phyloP scores from a whole-genome alignment of 1,284 basidiomycete genomes.

The Takashimella tepidaria region DNA sequence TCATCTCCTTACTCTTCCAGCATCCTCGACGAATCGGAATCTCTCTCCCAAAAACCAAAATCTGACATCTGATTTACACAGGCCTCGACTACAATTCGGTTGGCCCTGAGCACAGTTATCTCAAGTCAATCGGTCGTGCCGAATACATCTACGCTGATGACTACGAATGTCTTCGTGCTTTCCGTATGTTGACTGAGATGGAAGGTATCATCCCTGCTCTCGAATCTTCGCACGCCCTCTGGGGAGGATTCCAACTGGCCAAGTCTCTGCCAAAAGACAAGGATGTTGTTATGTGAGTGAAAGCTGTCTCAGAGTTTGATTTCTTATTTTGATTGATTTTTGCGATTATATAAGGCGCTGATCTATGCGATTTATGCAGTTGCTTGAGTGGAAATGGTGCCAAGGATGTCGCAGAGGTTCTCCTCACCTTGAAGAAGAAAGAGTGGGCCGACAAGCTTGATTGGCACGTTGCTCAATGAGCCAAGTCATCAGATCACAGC shows the following conservation, averaged over 20 bases:
- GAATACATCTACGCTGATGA: constrained; percentile 93
- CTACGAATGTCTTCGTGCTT: constrained; percentile 85
- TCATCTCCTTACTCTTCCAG: background rate
- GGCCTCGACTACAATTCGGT: constrained; percentile 56
- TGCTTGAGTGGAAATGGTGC: constrained; percentile 44
- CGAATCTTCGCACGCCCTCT: constrained; percentile 93
- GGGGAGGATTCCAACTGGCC: constrained; percentile 81
- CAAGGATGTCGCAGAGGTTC: constrained; percentile 45
- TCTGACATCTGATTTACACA: constrained; percentile 3
- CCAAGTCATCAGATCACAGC: too few relatives aligned
- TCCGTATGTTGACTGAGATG: constrained; percentile 81
- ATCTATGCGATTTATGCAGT: constrained; percentile 14
- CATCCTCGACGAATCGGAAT: constrained; percentile 65
- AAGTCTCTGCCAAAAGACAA: constrained; percentile 77
- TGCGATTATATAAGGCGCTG: background rate
- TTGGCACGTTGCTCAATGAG: constrained; percentile 61
- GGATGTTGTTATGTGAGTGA: constrained; percentile 87
- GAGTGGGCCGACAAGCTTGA: constrained; percentile 85
- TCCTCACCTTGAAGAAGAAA: constrained; percentile 42
- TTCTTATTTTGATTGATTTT: background rate
- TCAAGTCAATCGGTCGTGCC: constrained; percentile 89
- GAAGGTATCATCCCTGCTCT: constrained; percentile 98
- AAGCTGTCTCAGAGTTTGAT: too few relatives aligned
- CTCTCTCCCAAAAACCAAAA: background rate
- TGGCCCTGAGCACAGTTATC: constrained; percentile 94